phyloP scores from a whole-genome alignment of 139 green algal genomes.

The Prasinococcaceae sp. region DNA sequence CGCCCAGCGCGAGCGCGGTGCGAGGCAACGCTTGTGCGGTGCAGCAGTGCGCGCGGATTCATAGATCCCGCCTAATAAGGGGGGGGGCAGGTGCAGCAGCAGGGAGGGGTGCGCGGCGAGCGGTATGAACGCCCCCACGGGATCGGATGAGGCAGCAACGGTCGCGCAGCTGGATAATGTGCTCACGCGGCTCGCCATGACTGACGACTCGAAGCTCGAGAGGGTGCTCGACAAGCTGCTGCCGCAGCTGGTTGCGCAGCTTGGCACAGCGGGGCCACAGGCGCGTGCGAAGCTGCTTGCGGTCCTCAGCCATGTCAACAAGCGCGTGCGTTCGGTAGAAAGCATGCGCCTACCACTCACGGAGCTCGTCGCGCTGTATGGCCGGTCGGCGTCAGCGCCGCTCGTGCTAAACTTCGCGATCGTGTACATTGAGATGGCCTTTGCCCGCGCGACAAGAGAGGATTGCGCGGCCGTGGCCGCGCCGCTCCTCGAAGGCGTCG shows the following conservation, averaged over 20 bases:
- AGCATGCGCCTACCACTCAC: constrained; percentile 53
- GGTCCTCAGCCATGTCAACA: constrained; percentile 83
- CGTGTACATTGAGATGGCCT: constrained; percentile 21
- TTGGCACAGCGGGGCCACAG: no score
- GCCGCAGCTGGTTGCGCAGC: constrained; percentile 42
- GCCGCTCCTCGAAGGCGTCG: constrained; percentile 10
- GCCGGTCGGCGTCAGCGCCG: neutral
- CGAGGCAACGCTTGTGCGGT: no score
- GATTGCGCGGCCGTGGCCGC: constrained; percentile 2
- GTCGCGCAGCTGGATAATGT: constrained; percentile 55
- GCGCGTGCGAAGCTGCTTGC: constrained; percentile 62
- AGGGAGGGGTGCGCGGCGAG: no score
- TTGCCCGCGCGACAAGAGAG: constrained; percentile 1
- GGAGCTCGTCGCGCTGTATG: constrained; percentile 38
- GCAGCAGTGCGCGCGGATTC: no score
- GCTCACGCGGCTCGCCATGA: constrained; percentile 59
- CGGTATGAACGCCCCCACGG: no score
- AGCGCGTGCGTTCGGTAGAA: constrained; percentile 45
- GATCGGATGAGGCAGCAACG: no score
- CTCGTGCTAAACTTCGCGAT: constrained; percentile 18
- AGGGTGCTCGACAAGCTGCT: constrained; percentile 60
- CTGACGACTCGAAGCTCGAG: constrained; percentile 60
- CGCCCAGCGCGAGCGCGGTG: no score
- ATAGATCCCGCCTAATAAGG: no score
- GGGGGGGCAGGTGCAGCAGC: no score